phyloP scores from a whole-genome alignment of 2,329 filamentous ascomycete genomes.

The Emergomyces pasteurianus region DNA sequence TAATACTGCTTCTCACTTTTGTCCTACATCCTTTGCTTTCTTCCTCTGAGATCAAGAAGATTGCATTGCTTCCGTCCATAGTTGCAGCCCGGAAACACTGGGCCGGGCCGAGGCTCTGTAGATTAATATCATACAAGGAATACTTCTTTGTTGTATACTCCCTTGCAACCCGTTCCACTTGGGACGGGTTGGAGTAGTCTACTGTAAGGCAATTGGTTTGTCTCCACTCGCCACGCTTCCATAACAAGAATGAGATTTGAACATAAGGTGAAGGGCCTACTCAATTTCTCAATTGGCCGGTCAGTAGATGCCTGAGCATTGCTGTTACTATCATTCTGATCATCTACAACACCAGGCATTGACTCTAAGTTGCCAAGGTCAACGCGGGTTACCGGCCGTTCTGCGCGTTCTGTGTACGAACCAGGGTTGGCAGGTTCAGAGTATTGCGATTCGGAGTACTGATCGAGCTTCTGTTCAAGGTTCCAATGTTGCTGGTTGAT shows the following conservation, averaged over 20 bases:
- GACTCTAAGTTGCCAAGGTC: background rate
- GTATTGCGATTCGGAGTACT: too few species aligned
- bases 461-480: too few species aligned
- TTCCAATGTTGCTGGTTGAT: too few species aligned
- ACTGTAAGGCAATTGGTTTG: background rate
- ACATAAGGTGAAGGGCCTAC: too few species aligned
- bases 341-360: background rate
- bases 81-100: background rate
- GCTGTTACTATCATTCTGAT: background rate
- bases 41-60: background rate
- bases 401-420: too few species aligned
- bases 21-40: too few species aligned
- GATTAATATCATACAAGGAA: background rate
- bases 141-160: background rate
- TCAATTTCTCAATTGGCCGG: background rate
- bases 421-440: too few species aligned
- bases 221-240: too few species aligned
- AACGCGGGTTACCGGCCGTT: background rate
- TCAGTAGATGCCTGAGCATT: background rate
- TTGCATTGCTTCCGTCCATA: background rate
- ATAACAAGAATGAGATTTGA: too few species aligned
- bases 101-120: background rate
- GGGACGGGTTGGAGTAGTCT: background rate
- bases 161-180: background rate
- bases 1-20: too few species aligned